Evolutionary conservation across 352 stramenopile genomes (phyloP), one percentile per base, ranked within the genome.

Genomic region (Globisporangium iwayamae): DNA sequence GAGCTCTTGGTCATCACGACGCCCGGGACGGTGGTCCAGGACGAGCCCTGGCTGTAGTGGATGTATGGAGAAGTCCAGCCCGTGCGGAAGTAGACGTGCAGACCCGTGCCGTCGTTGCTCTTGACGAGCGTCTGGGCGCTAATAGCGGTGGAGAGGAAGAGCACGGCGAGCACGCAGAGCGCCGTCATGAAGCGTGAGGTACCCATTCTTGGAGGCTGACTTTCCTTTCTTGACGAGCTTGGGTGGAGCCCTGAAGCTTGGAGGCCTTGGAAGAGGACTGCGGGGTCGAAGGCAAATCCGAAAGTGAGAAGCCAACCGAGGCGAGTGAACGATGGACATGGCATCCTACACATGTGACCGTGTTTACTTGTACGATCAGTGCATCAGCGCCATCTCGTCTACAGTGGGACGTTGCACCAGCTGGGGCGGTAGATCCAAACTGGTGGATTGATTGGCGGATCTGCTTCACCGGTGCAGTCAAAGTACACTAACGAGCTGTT

Each of bases 31-130:
- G 67, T 68, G 1, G 73, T 81, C 75, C 75, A 84, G 16, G 65
- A 63, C 7, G 53, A 71, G 22, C 73, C 71, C 38, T 65, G 63
- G 36, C 67, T 74, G 58, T 70, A 83, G 65, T 81, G 74, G 32
- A 82, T 75, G 69, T 76, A 75, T 3, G 71, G 63, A 38, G 71
- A 54, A 16, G 65, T 34, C 74, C 74, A 82, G 16, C 58, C 68
- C 0, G 58, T 62, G 16, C 60, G 60, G n/a, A 66, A 66, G 60
- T 66, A 66, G 51, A 85, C 59, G 45, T 79, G 68, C 22, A 80
- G 43, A 4, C 74, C 74, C 2, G 66, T 74, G 47, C 72, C 72
- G 34, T 80, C 72, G 20, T 65, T 69, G 4, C 53, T 28, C 62
- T 71, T 74, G 45, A 70, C 60, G 10, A 79, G 63, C 6, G 71